phyloP scores from a whole-genome alignment of 2,329 filamentous ascomycete species.

The Penicillium sp. region DNA sequence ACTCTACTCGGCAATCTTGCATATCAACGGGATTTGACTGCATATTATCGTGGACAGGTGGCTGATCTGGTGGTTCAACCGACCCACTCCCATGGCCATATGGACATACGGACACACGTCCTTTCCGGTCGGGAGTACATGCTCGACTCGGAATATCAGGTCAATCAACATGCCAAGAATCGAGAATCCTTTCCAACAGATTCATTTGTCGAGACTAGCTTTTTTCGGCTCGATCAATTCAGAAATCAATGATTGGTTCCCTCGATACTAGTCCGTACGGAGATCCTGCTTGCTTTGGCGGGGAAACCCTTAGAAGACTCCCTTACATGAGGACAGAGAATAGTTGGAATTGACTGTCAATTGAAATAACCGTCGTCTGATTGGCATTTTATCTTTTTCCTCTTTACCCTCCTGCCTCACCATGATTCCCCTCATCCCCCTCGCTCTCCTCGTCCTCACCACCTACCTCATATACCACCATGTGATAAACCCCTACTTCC shows the following conservation, averaged over 20 bases:
- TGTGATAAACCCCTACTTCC: constrained; percentile 31
- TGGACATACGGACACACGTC: too few relatives aligned
- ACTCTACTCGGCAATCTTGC: neutral
- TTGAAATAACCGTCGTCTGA: neutral
- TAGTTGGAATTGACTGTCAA: neutral
- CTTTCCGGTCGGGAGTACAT: neutral
- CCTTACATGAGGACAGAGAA: neutral
- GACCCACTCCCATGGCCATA: neutral
- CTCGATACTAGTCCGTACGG: neutral
- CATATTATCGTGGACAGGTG: too few relatives aligned
- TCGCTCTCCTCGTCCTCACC: constrained; percentile 12
- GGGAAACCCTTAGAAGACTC: neutral
- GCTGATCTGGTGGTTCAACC: neutral
- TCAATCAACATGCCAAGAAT: neutral
- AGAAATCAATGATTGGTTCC: neutral
- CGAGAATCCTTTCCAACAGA: too few relatives aligned
- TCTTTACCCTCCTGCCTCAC: neutral
- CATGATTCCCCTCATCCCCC: constrained; percentile 5
- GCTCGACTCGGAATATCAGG: neutral
- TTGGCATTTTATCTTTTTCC: neutral
- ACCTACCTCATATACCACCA: constrained; percentile 18
- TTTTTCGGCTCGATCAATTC: neutral
- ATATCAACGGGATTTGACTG: neutral
- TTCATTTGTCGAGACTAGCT: neutral
- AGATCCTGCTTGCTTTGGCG: neutral